Conservation (phyloP, 139 green algal genomes). For the Micractinium sp. region DNA sequence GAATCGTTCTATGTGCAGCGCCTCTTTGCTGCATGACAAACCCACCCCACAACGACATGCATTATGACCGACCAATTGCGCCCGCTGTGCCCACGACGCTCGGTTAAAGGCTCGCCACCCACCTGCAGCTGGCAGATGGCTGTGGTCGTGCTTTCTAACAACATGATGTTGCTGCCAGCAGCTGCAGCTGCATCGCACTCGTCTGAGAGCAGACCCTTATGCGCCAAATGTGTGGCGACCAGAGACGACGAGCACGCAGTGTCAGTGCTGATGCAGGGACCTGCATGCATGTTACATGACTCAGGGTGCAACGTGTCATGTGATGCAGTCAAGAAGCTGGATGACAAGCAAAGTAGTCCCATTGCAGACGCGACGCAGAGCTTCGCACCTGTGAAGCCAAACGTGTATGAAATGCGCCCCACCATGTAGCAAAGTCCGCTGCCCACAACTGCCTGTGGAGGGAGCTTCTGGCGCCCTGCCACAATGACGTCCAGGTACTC, state of each 20-base stretch:
- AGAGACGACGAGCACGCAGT: slow-evolving; percentile 71
- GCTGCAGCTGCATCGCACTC: slow-evolving; percentile 25
- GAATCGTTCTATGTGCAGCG: no score
- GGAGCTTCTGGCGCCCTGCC: not conserved
- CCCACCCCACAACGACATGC: no score
- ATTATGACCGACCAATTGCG: no score
- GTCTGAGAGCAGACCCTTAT: slow-evolving; percentile 24
- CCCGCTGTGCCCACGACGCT: no score
- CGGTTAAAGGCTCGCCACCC: no score
- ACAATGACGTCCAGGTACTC: slow-evolving; percentile 46
- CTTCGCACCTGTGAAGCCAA: slow-evolving; percentile 42
- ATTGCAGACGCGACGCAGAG: no score
- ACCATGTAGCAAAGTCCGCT: slow-evolving; percentile 46
- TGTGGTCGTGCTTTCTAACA: slow-evolving; percentile 31
- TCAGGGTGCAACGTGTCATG: not conserved
- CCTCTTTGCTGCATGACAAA: no score
- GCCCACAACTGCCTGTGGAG: not conserved
- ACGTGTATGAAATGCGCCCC: slow-evolving; percentile 65
- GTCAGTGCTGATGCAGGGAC: slow-evolving; percentile 62
- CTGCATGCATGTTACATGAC: slow-evolving; percentile 39
- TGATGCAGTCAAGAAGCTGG: slow-evolving; percentile 50
- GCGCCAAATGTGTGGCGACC: slow-evolving; percentile 53
- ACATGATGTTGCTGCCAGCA: slow-evolving; percentile 51
- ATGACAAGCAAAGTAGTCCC: not conserved
- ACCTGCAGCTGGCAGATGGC: slow-evolving; percentile 40